Evolutionary conservation across 176 grass and related monocot species (phyloP).

Genomic region (Oryza punctata): DNA sequence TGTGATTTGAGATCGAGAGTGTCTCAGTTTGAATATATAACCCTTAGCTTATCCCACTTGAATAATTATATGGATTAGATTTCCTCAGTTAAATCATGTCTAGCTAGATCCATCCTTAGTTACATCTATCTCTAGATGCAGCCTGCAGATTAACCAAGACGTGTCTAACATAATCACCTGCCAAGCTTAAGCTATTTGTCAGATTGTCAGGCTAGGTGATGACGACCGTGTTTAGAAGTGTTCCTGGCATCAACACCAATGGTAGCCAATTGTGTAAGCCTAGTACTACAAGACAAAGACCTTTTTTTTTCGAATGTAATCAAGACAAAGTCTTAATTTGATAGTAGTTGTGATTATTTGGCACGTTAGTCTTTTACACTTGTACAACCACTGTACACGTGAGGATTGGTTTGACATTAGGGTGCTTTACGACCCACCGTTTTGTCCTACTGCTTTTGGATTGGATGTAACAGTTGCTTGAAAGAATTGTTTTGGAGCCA

Average conservation of each 20-base stretch:
- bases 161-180: background rate
- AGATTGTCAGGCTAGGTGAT: background rate
- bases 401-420: background rate
- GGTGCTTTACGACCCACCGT: background rate
- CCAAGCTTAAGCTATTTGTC: background rate
- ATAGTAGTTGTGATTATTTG: background rate
- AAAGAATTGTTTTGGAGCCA: background rate
- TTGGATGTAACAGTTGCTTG: background rate
- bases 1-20: background rate
- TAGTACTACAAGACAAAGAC: background rate
- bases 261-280: background rate
- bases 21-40: background rate
- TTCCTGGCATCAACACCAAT: background rate
- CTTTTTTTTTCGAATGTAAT: background rate
- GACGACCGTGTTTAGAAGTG: background rate
- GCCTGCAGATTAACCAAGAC: background rate
- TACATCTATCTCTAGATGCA: background rate
- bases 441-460: background rate
- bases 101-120: slow-evolving; percentile 17
- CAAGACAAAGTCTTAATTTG: background rate
- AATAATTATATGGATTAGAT: background rate
- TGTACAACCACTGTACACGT: background rate
- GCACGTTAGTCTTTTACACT: background rate
- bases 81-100: slow-evolving; percentile 1
- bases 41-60: background rate